phyloP scores from a whole-genome alignment of 768 basidiomycete species.

The Phylloporus rhodoxanthus region DNA sequence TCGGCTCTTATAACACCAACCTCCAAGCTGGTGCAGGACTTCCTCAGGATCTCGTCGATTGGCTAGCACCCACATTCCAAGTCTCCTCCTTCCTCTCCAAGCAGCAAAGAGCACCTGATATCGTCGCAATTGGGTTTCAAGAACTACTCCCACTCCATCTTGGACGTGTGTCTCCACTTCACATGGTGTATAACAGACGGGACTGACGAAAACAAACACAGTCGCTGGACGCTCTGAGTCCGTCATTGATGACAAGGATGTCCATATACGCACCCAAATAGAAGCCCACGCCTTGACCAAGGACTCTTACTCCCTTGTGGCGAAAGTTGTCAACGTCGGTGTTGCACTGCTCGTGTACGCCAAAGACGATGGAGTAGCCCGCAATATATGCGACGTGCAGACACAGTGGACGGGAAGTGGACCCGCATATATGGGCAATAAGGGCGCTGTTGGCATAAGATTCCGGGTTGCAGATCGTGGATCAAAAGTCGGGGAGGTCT shows the following conservation, averaged over 20 bases:
- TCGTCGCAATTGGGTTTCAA: slow-evolving; percentile 89
- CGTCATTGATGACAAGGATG: slow-evolving; percentile 63
- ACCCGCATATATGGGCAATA: slow-evolving; percentile 83
- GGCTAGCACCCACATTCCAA: slow-evolving; percentile 79
- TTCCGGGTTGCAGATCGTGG: slow-evolving; percentile 62
- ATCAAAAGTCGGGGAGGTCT: slow-evolving; percentile 61
- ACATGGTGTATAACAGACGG: background rate
- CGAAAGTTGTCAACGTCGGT: slow-evolving; percentile 78
- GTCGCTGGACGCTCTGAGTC: slow-evolving; percentile 72
- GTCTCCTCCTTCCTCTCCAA: slow-evolving; percentile 68
- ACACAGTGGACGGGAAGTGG: slow-evolving; percentile 74
- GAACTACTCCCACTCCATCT: slow-evolving; percentile 88
- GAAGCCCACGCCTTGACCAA: slow-evolving; percentile 65
- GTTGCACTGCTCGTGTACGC: slow-evolving; percentile 86
- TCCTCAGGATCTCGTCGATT: slow-evolving; percentile 85
- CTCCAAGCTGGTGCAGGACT: slow-evolving; percentile 69
- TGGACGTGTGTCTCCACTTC: slow-evolving; percentile 53
- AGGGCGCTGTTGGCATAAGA: slow-evolving; percentile 86
- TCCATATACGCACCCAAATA: slow-evolving; percentile 69
- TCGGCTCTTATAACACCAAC: slow-evolving; percentile 89
- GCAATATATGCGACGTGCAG: slow-evolving; percentile 57
- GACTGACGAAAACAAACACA: slow-evolving; percentile 27
- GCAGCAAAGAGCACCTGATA: slow-evolving; percentile 65
- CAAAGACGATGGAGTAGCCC: slow-evolving; percentile 59
- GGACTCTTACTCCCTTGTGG: slow-evolving; percentile 72